phyloP scores from a whole-genome alignment of 2,329 filamentous ascomycete species.

The Macrophomina tecta region DNA sequence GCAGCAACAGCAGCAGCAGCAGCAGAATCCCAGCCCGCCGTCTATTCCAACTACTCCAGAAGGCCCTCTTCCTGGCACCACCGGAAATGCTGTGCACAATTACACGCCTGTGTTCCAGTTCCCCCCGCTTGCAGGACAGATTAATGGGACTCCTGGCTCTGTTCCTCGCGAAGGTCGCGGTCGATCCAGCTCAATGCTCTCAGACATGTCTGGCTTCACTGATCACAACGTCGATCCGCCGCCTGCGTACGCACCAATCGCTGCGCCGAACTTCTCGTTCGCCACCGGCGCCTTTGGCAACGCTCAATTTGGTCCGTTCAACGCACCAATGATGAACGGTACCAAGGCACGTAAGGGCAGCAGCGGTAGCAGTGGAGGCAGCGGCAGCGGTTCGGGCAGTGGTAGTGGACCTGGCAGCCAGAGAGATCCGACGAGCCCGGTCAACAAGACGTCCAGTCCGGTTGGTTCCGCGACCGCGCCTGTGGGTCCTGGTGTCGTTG shows the following conservation, averaged over 20 bases:
- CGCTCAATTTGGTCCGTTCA: constrained; percentile 18
- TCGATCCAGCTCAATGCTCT: constrained; percentile 60
- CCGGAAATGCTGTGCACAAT: constrained; percentile 29
- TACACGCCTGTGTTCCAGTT: constrained; percentile 47
- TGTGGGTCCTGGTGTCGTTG: constrained; percentile 15
- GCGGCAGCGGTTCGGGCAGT: constrained; percentile 50
- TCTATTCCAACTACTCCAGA: constrained; percentile 63
- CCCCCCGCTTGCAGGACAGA: constrained; percentile 38
- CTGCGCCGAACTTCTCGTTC: constrained; percentile 43
- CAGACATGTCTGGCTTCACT: constrained; percentile 58
- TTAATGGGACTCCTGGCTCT: constrained; percentile 41
- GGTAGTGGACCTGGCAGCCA: constrained; percentile 44
- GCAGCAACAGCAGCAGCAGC: constrained; percentile 37
- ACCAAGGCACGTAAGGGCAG: constrained; percentile 47
- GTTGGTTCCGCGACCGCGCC: constrained; percentile 16
- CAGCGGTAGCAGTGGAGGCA: constrained; percentile 50
- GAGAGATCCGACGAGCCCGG: constrained; percentile 46
- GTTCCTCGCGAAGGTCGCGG: constrained; percentile 48
- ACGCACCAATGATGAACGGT: constrained; percentile 20
- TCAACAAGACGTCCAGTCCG: constrained; percentile 30
- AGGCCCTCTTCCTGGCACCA: constrained; percentile 62
- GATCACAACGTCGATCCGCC: constrained; percentile 49
- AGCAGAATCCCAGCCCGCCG: constrained; percentile 37
- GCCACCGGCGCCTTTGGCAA: constrained; percentile 43
- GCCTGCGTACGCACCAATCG: constrained; percentile 34